Conservation (phyloP, 148 eudicot species). For the Pouteria glomerata region DNA sequence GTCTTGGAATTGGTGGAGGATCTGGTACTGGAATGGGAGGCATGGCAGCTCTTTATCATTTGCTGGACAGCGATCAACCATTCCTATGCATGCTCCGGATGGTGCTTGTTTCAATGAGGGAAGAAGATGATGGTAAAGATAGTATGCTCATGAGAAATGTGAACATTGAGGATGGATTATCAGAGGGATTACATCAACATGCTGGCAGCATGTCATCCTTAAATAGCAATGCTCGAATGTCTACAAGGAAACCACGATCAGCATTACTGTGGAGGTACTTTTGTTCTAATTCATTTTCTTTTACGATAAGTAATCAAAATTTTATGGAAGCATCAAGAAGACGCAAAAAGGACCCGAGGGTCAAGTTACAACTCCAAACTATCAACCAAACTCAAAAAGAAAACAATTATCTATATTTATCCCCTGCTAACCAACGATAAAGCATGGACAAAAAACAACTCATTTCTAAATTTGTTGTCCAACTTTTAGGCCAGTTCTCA, state of each 20-base stretch:
- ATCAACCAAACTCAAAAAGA: no score
- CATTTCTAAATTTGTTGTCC: no score
- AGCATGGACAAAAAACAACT: no score
- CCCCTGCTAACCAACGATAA: no score
- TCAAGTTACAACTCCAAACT: no score
- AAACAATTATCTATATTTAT: no score
- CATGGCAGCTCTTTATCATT: constrained; percentile 87
- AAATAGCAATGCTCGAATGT: constrained; percentile 40
- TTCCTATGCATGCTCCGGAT: constrained; percentile 97
- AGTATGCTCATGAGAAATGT: constrained; percentile 53
- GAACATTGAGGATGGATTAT: constrained; percentile 39
- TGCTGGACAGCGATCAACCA: constrained; percentile 98
- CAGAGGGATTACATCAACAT: constrained; percentile 42
- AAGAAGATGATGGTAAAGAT: constrained; percentile 87
- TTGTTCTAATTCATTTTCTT: background rate
- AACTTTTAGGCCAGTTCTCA: no score
- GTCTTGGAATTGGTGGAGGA: constrained; percentile 98
- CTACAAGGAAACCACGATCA: constrained; percentile 68
- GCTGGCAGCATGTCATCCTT: constrained; percentile 28
- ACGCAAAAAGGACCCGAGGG: no score
- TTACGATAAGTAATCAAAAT: no score
- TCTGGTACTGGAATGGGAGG: constrained; percentile 99
- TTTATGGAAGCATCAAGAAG: no score
- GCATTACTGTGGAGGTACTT: constrained; percentile 90
- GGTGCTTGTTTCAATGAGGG: constrained; percentile 93